These are phyloP conservation scores for Cordyceps tenuipes DNA, from an alignment of 2,329 filamentous ascomycete species.

Conservation along the genomic window DNA sequence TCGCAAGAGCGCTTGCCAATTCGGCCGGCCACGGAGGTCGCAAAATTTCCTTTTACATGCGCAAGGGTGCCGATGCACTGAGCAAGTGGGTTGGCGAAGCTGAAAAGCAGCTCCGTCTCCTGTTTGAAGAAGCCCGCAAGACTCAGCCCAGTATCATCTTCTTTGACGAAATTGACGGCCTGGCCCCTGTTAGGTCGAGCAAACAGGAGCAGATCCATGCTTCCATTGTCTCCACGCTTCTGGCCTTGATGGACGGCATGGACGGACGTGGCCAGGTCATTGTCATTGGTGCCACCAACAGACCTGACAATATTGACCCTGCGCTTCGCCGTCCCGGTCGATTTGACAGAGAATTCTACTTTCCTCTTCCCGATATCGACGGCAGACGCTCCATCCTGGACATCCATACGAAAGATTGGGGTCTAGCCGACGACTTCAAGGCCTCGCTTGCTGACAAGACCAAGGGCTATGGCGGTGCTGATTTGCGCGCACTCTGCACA, in stretches of 20 bases:
- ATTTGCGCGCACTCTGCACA: slow-evolving; percentile 87
- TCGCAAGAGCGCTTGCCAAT: slow-evolving; percentile 86
- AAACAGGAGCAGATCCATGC: slow-evolving; percentile 99
- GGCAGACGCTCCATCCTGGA: slow-evolving; percentile 81
- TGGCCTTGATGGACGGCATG: slow-evolving; percentile 96
- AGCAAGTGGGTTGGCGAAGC: slow-evolving; percentile 99
- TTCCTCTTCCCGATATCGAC: slow-evolving; percentile 76
- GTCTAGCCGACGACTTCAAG: slow-evolving; percentile 72
- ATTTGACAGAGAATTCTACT: slow-evolving; percentile 97
- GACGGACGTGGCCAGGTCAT: slow-evolving; percentile 97
- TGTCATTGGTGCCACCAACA: slow-evolving; percentile 96
- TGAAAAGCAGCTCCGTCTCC: slow-evolving; percentile 82
- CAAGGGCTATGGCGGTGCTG: slow-evolving; percentile 94
- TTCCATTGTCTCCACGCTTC: slow-evolving; percentile 89
- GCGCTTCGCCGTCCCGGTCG: slow-evolving; percentile 88
- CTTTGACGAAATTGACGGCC: slow-evolving; percentile 96
- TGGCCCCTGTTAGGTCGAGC: slow-evolving; percentile 91
- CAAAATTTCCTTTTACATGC: slow-evolving; percentile 99
- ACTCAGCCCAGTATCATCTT: slow-evolving; percentile 99
- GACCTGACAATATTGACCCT: slow-evolving; percentile 92
- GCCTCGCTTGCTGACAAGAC: slow-evolving; percentile 76
- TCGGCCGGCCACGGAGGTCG: slow-evolving; percentile 80
- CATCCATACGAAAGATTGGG: slow-evolving; percentile 94
- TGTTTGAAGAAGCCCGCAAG: slow-evolving; percentile 93
- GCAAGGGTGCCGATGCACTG: slow-evolving; percentile 92